Conservation (phyloP, 2,329 filamentous ascomycete genomes). For the Hypoxylon sp. region DNA sequence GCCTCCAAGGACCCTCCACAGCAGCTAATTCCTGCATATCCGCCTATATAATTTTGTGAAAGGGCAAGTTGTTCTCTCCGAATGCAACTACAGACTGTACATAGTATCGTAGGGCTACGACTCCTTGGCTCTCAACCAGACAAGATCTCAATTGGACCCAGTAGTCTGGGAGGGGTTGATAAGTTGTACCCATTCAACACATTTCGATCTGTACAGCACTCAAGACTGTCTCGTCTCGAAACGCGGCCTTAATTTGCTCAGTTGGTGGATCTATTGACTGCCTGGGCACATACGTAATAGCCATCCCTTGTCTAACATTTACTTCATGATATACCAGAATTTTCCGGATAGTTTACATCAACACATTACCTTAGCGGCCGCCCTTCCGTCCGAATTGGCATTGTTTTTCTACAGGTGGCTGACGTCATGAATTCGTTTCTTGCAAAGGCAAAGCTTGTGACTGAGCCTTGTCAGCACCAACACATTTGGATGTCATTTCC, state of each 20-base stretch:
- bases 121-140: slow-evolving; percentile 36
- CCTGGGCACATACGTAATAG: neutral
- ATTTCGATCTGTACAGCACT: slow-evolving; percentile 20
- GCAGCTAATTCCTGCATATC: slow-evolving; percentile 24
- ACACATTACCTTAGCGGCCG: slow-evolving; percentile 5
- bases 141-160: slow-evolving; percentile 47
- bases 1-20: slow-evolving; percentile 38
- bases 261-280: slow-evolving; percentile 12
- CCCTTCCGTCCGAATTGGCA: slow-evolving; percentile 20
- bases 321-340: slow-evolving; percentile 14
- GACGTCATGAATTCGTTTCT: slow-evolving; percentile 37
- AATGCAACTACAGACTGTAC: slow-evolving; percentile 32
- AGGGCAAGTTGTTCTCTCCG: slow-evolving; percentile 24
- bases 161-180: slow-evolving; percentile 43
- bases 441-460: slow-evolving; percentile 29
- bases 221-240: slow-evolving; percentile 26
- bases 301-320: slow-evolving; percentile 14
- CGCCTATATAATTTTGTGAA: slow-evolving; percentile 26
- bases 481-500: slow-evolving; percentile 31
- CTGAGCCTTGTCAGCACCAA: slow-evolving; percentile 27
- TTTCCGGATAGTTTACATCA: slow-evolving; percentile 10
- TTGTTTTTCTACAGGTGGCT: slow-evolving; percentile 19
- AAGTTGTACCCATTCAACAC: slow-evolving; percentile 22
- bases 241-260: slow-evolving; percentile 16
- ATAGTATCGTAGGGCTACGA: slow-evolving; percentile 41